phyloP scores from a whole-genome alignment of 192 early-diverging fungal species.

The Podila horticola region DNA sequence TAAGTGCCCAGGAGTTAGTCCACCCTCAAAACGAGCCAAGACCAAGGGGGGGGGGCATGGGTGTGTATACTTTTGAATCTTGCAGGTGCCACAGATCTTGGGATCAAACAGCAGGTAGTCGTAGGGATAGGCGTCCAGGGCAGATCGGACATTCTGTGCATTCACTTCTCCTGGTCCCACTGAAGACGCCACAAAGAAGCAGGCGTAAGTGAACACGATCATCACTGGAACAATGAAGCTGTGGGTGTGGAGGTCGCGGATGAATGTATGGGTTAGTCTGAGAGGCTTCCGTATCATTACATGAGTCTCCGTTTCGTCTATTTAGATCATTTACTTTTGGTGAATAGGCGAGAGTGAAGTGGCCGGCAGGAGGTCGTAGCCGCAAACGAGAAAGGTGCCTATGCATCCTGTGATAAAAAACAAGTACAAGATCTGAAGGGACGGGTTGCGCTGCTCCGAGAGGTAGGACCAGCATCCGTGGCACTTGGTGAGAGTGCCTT shows the following conservation, averaged over 20 bases:
- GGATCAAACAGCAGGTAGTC: constrained; percentile 60
- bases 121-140: constrained; percentile 55
- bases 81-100: constrained; percentile 62
- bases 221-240: constrained; percentile 55
- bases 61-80: constrained; percentile 55
- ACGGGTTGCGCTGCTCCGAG: constrained; percentile 37
- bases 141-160: constrained; percentile 48
- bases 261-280: too few relatives aligned
- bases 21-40: too few relatives aligned
- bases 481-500: constrained; percentile 26
- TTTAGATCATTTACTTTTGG: constrained; percentile 17
- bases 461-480: constrained; percentile 36
- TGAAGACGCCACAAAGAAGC: constrained; percentile 56
- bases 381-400: constrained; percentile 22
- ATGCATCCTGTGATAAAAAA: constrained; percentile 50
- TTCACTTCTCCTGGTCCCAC: constrained; percentile 60
- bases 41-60: too few relatives aligned
- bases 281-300: not conserved
- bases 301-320: not conserved
- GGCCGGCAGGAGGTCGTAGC: constrained; percentile 36
- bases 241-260: not conserved
- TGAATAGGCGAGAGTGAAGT: constrained; percentile 23
- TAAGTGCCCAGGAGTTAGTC: not conserved
- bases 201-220: constrained; percentile 55
- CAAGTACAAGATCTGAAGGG: constrained; percentile 36